Evolutionary conservation across 2,329 filamentous ascomycete species (phyloP), one percentile per base, ranked within the genome.

Genomic region (Lomentospora prolificans): DNA sequence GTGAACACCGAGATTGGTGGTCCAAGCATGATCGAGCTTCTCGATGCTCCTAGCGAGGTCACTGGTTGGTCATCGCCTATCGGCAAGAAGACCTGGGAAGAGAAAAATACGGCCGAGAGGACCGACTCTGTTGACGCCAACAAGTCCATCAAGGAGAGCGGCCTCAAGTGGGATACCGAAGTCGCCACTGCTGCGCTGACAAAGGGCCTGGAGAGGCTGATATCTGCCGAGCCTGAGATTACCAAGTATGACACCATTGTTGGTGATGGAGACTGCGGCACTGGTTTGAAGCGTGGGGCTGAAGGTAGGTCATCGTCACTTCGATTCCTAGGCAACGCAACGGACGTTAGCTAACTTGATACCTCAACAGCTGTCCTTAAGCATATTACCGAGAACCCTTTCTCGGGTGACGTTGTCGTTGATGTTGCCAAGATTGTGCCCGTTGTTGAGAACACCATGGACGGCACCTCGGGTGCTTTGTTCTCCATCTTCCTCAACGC

Each of bases 401-500:
- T 79, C 5, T 75, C 73, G 0, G 78, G 77, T 28, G 80, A 83
- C 58, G 73, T 72, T 5, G 75, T 79, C 8, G 64, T 79, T 27
- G 78, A 82, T 59, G 68, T 82, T 22, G 70, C 77, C 22, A 68
- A 66, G 55, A 77, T 82, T 50, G 75, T 80, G 4, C 71, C 75
- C 2, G 70, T 83, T 4, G 72, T 84, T 17, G 81, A 84, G 65
- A 75, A 65, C 28, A 71, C 67, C 59, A 84, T 84, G 81, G 81
- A 83, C 61, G 81, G 81, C 59, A 84, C 81, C 1, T 82, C 80
- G 1, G 80, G 81, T 3, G 79, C 78, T 1, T 69, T 83, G 2
- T 81, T 80, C 64, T 87, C 89, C 65, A 96, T 96, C 68, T 96
- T 95, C 76, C 77, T 96, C 58, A 95, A 95, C 67, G 84, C 90